Evolutionary conservation across 495 filamentous ascomycete genomes (phyloP), one percentile per base, ranked within the genome.

Genomic region (Talaromyces adpressus): DNA sequence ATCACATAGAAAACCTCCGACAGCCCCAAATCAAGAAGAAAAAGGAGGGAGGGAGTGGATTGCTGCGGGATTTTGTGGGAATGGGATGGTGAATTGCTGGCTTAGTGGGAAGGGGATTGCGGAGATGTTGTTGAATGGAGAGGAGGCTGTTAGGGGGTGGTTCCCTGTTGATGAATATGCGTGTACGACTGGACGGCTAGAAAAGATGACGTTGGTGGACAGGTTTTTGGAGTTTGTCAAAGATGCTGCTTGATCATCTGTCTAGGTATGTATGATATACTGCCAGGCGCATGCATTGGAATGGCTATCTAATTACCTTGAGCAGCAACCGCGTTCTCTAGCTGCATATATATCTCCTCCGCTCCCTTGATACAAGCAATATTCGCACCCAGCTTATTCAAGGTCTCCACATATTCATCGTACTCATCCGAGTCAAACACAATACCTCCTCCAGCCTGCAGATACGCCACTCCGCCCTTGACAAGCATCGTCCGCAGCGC

Each of bases 361-460:
- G 94, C 93, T 30, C 84, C 82, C 64, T 84, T 85, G 71, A 98
- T 93, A 73, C 91, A 93, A 32, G 87, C 82, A 78, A 95, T 89
- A 73, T 92, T 96, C 36, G 90, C 91, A 18, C 89, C 86, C 27
- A 97, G 78, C 81, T 98, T 98, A 77, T 98, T 97, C 77, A 98
- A 88, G 51, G 94, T 98, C 85, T 98, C 94, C 70, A 93, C 80
- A 78, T 89, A 98, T 78, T 98, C 94, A 63, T 98, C 94, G 68
- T 93, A 91, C 47, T 87, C 87, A 72, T 96, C 94, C 14, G 89
- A 93, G 73, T 98, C 94, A 73, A 94, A 97, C 22, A 98, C 94
- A 69, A 98, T 98, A 16, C 94, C 94, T 47, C 94, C 94, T n/a
- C 91, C 91, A 36, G 94, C 94, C 72, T 98, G 95, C 45, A 98